Conservation (phyloP, 176 grass and related monocot genomes). For the Zizania latifolia region DNA sequence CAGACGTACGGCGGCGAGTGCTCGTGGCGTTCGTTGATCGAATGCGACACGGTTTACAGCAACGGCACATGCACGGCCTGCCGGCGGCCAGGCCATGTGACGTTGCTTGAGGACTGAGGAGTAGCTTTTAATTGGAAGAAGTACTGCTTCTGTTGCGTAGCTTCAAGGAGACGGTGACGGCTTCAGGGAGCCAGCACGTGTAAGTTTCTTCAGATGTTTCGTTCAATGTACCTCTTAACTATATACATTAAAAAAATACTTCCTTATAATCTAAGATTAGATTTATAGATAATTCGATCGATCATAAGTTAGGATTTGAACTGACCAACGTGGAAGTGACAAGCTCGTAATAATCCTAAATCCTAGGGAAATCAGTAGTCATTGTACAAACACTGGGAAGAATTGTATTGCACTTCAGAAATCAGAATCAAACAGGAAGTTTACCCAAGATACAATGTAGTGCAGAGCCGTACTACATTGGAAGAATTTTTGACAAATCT, state of each 20-base stretch:
- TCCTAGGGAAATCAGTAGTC: not conserved
- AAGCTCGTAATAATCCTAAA: not conserved
- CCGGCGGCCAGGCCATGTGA: not conserved
- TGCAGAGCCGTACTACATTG: not conserved
- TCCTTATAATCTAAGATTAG: no score
- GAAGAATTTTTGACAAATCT: not conserved
- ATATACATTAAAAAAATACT: no score
- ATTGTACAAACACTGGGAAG: not conserved
- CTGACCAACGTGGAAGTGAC: not conserved
- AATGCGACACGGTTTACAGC: not conserved
- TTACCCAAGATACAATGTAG: not conserved
- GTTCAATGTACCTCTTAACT: not conserved
- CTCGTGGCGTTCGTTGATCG: not conserved
- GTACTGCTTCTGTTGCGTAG: not conserved
- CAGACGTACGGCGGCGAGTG: no score
- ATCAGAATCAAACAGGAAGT: not conserved
- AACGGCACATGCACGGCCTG: not conserved
- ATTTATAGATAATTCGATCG: no score
- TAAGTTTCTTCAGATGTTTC: not conserved
- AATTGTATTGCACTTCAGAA: not conserved
- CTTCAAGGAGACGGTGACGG: not conserved
- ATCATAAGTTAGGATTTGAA: no score
- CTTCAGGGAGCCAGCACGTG: not conserved
- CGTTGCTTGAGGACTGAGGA: not conserved
- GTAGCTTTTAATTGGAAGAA: not conserved